phyloP scores from a whole-genome alignment of 768 basidiomycete genomes.

The Hortiboletus flavorubellus region DNA sequence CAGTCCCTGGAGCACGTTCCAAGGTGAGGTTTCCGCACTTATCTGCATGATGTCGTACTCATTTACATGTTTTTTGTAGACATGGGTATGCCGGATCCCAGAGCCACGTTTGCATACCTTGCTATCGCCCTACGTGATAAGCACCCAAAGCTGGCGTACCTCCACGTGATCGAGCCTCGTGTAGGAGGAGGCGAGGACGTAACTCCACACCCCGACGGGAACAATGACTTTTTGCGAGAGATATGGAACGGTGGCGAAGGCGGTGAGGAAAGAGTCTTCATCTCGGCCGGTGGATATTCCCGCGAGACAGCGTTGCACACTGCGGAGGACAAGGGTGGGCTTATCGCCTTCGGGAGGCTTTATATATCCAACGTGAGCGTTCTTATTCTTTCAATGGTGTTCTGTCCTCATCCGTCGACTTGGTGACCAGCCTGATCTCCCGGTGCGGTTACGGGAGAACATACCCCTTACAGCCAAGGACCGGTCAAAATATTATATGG shows the following conservation, averaged over 20 bases:
- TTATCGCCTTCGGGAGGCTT: not conserved
- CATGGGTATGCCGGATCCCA: not conserved
- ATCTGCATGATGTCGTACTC: not conserved
- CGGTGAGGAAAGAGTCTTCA: not conserved
- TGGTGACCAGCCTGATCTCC: constrained; percentile 27
- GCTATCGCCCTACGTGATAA: constrained; percentile 36
- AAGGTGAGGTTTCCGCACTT: constrained; percentile 23
- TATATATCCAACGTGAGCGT: not conserved
- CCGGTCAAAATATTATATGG: constrained; percentile 23
- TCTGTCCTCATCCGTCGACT: too few relatives aligned
- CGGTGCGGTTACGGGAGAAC: constrained; percentile 1
- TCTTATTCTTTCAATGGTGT: not conserved
- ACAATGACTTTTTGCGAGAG: not conserved
- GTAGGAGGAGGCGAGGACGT: not conserved
- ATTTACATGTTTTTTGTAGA: not conserved
- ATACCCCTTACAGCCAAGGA: constrained; percentile 18
- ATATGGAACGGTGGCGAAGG: not conserved
- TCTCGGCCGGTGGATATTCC: not conserved
- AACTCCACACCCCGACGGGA: not conserved
- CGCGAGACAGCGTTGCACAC: not conserved
- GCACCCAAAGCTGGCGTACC: constrained; percentile 40
- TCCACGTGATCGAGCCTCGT: constrained; percentile 37
- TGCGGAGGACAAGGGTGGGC: not conserved
- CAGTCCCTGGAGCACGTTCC: constrained; percentile 38
- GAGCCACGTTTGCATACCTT: constrained; percentile 45